These are phyloP conservation scores for Starmerella khaoyaiensis DNA, from an alignment of 805 yeast species.

Conservation along the genomic window DNA sequence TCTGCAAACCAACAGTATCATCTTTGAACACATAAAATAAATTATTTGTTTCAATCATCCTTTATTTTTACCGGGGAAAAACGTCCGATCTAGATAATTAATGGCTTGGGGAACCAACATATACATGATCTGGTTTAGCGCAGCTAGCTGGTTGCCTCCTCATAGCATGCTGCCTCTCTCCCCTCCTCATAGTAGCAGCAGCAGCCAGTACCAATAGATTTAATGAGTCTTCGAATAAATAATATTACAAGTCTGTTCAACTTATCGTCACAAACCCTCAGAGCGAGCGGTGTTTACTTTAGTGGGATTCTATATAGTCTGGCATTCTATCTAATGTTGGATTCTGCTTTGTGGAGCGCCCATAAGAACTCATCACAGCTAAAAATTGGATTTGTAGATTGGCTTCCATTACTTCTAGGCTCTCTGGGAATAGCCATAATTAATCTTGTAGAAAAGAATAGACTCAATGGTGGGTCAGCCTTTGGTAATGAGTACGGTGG, in stretches of 20 bases:
- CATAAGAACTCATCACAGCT: slow-evolving; percentile 74
- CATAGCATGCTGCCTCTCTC: background rate
- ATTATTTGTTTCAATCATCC: slow-evolving; percentile 42
- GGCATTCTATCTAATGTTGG: slow-evolving; percentile 83
- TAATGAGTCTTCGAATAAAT: slow-evolving; percentile 17
- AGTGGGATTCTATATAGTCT: slow-evolving; percentile 46
- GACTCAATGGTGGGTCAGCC: slow-evolving; percentile 34
- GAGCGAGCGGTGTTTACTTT: slow-evolving; percentile 62
- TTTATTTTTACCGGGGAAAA: too few relatives aligned
- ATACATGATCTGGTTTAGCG: too few relatives aligned
- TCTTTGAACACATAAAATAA: slow-evolving; percentile 59
- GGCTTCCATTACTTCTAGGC: slow-evolving; percentile 88
- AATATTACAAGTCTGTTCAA: slow-evolving; percentile 28
- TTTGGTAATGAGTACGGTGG: slow-evolving; percentile 28
- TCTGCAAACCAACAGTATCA: slow-evolving; percentile 50
- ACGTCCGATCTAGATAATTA: too few relatives aligned
- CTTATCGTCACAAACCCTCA: slow-evolving; percentile 54
- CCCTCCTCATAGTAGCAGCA: background rate
- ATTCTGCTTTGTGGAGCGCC: slow-evolving; percentile 75
- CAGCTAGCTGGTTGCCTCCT: too few relatives aligned
- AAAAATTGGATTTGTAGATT: slow-evolving; percentile 83
- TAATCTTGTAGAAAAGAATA: slow-evolving; percentile 57
- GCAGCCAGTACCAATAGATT: background rate
- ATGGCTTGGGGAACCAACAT: too few relatives aligned
- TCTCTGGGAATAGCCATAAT: slow-evolving; percentile 77